phyloP scores from a whole-genome alignment of 768 basidiomycete species.

The Psilocybe azurescens region DNA sequence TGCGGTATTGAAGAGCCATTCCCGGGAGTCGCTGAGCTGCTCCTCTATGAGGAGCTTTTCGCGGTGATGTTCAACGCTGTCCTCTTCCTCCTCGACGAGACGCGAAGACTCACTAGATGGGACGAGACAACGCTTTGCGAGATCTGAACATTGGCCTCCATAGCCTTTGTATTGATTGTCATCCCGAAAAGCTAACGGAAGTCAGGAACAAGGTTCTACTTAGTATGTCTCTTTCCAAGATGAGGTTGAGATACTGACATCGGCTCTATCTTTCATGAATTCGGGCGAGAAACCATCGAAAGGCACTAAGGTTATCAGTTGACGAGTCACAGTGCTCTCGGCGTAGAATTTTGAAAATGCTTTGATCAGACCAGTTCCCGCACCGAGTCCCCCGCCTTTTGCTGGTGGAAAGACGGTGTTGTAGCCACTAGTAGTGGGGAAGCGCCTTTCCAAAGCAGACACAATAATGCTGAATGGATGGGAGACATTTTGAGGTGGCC shows the following conservation, averaged over 20 bases:
- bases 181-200: constrained; percentile 34
- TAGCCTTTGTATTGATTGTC: constrained; percentile 40
- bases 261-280: constrained; percentile 48
- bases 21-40: constrained; percentile 56
- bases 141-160: constrained; percentile 35
- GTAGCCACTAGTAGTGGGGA: constrained; percentile 53
- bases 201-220: background rate
- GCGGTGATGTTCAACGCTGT: background rate
- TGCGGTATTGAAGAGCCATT: constrained; percentile 63
- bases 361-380: constrained; percentile 54
- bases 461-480: constrained; percentile 47
- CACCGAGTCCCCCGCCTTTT: constrained; percentile 40
- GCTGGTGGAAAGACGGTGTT: constrained; percentile 52
- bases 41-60: constrained; percentile 37
- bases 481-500: background rate
- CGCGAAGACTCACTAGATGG: constrained; percentile 45
- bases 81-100: background rate
- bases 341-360: constrained; percentile 51
- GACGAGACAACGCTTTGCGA: constrained; percentile 46
- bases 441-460: constrained; percentile 55
- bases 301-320: constrained; percentile 45
- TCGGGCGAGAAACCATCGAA: constrained; percentile 52
- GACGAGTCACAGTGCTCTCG: constrained; percentile 47
- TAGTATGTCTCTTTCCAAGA: background rate
- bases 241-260: background rate